Evolutionary conservation across 805 yeast species (phyloP).

Genomic region (Yarrowia sp.): DNA sequence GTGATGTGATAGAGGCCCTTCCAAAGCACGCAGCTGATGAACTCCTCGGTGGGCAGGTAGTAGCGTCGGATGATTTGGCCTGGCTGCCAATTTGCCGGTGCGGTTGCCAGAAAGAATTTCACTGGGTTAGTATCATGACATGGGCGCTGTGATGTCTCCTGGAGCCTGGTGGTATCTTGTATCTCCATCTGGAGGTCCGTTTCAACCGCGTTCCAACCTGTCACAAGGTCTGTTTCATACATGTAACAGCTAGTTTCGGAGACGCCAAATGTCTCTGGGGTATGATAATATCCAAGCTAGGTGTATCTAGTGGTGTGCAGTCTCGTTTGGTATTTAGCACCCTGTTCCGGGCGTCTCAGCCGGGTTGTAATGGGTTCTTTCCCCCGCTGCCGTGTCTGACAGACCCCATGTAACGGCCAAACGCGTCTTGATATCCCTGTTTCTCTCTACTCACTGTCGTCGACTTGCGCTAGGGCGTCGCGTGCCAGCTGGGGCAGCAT

Average conservation of each 20-base stretch:
- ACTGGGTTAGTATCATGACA: constrained; percentile 18
- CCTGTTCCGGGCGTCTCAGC: no score
- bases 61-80: constrained; percentile 84
- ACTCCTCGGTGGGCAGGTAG: constrained; percentile 81
- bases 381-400: no score
- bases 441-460: background rate
- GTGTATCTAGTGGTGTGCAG: no score
- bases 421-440: no score
- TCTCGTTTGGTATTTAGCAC: no score
- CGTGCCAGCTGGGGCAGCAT: constrained; percentile 23
- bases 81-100: constrained; percentile 92
- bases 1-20: constrained; percentile 84
- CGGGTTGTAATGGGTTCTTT: no score
- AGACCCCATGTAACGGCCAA: no score
- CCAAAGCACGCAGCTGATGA: constrained; percentile 94
- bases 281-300: no score
- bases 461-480: constrained; percentile 16
- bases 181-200: no score
- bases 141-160: no score
- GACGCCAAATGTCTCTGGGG: background rate
- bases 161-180: no score
- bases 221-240: background rate
- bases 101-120: constrained; percentile 83
- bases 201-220: background rate
- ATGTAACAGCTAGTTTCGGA: background rate